A percentile compares a stretch with the other conserved stretches of the same genome.
Evolutionary conservation across 371 early-diverging fungal genomes (phyloP).

Genomic region (Globomyces sp.): DNA sequence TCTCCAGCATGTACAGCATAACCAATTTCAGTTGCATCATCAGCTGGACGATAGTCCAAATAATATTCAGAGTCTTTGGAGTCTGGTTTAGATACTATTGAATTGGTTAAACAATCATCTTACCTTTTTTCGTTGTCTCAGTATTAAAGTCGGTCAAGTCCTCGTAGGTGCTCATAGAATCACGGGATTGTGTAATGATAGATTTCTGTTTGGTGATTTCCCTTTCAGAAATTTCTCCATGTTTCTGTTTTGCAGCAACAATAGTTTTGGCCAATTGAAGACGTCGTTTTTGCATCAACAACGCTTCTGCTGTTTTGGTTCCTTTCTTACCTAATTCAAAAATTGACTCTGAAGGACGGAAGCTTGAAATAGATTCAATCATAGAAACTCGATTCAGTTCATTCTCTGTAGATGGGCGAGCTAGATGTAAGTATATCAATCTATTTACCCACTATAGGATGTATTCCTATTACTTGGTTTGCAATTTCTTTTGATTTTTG

Average conservation of each 20-base stretch:
- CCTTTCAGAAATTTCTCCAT: slow-evolving; percentile 35
- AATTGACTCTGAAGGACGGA: slow-evolving; percentile 86
- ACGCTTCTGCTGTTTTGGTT: slow-evolving; percentile 66
- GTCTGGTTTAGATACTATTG: neutral
- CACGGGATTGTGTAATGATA: neutral
- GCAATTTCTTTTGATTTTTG: slow-evolving; percentile 78
- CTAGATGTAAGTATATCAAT: neutral
- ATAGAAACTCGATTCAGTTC: slow-evolving; percentile 46
- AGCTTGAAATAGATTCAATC: slow-evolving; percentile 70
- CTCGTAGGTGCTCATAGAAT: neutral
- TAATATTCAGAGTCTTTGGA: slow-evolving; percentile 77
- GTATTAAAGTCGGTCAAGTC: neutral
- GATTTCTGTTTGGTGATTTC: slow-evolving; percentile 21
- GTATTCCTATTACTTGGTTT: slow-evolving; percentile 66
- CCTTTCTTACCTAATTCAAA: slow-evolving; percentile 89
- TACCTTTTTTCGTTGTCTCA: too few species aligned
- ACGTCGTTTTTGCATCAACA: slow-evolving; percentile 79
- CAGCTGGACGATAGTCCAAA: slow-evolving; percentile 82
- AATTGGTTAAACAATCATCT: neutral
- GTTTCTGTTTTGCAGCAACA: too few species aligned
- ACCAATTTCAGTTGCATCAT: slow-evolving; percentile 86
- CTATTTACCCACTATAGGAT: slow-evolving; percentile 61
- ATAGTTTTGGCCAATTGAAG: slow-evolving; percentile 56
- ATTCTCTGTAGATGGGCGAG: neutral
- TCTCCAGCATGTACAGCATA: slow-evolving; percentile 67